phyloP scores from a whole-genome alignment of 1,284 basidiomycete genomes.

The Wallemia ichthyophaga region DNA sequence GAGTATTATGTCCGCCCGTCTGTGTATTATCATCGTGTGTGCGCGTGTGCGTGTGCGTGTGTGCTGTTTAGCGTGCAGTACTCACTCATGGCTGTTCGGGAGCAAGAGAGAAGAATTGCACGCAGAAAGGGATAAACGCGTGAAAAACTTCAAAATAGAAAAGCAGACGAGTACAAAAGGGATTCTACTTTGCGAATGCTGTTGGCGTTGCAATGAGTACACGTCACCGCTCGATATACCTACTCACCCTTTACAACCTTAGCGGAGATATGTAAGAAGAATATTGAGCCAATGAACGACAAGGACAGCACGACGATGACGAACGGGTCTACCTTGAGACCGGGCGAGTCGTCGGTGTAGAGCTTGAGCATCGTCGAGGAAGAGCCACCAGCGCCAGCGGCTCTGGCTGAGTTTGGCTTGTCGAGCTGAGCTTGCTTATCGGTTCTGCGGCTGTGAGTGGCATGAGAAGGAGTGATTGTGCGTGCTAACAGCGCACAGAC shows the following conservation, averaged over 20 bases:
- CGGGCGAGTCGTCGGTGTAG: constrained; percentile 80
- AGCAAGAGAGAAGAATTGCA: no score
- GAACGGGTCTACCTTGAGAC: constrained; percentile 92
- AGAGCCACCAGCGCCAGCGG: constrained; percentile 83
- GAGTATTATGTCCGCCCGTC: background rate
- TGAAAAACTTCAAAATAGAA: no score
- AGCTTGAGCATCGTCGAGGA: constrained; percentile 95
- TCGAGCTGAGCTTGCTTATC: constrained; percentile 30
- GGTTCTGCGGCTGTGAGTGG: constrained; percentile 36
- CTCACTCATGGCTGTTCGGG: no score
- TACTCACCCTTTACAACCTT: background rate
- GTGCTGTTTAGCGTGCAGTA: no score
- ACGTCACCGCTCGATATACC: background rate
- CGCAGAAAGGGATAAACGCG: no score
- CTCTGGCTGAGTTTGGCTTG: constrained; percentile 60
- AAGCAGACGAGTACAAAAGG: no score
- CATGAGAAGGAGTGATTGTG: background rate
- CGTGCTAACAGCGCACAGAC: background rate
- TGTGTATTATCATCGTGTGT: background rate
- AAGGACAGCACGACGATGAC: constrained; percentile 89
- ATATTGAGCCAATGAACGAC: constrained; percentile 92
- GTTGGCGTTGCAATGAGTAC: background rate
- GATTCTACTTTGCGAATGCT: background rate
- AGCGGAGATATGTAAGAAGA: constrained; percentile 45
- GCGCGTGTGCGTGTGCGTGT: background rate